Evolutionary conservation across 768 basidiomycete species (phyloP), one percentile per base, ranked within the genome.

Genomic region (Coprinopsis strossmayeri): DNA sequence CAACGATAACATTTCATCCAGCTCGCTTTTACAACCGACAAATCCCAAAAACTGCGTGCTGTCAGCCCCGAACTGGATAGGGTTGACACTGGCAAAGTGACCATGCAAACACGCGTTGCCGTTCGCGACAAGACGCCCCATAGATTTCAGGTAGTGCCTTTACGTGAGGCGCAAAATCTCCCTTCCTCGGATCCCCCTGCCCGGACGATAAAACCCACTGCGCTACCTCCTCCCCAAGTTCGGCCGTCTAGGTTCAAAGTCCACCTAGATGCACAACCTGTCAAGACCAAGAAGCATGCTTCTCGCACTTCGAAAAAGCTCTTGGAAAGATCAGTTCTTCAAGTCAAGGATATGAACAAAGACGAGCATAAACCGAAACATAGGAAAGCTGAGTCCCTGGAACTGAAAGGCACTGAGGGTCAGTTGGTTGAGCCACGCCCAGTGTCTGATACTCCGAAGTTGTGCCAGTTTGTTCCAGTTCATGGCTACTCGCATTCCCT

Each of bases 71-170:
- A 50, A 11, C 10, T 42, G 42, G 55, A 55, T 43, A 42, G 49
- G 2, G 20, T 11, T 3, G 60, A 61, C 24, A 37, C 40, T 25
- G 45, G 24, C 34, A 61, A 61, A 35, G 55, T 70, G 35, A 71
- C 60, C 40, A 73, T 73, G 72, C 69, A 69, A 59, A 72, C 72
- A 21, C 66, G 69, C 20, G 63, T 75, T 34, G 69, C 72, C 34
- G 67, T 73, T 26, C 70, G 71, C 15, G 71, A 74, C 50, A 64
- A 63, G 49, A 67, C 61, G 2, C 69, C 71, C 21, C 72, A 73
- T 43, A 64, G 69, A 18, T 73, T 74, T 47, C 71, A 72, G 51
- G 61, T 74, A 17, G 59, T 74, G 25, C 68, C 71, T 12, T 62
- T 73, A 26, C 65, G 66, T 46, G 69, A 74, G 34, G 65, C 59